Conservation (phyloP, 73 alveolate species). For the Stentor coeruleus region DNA sequence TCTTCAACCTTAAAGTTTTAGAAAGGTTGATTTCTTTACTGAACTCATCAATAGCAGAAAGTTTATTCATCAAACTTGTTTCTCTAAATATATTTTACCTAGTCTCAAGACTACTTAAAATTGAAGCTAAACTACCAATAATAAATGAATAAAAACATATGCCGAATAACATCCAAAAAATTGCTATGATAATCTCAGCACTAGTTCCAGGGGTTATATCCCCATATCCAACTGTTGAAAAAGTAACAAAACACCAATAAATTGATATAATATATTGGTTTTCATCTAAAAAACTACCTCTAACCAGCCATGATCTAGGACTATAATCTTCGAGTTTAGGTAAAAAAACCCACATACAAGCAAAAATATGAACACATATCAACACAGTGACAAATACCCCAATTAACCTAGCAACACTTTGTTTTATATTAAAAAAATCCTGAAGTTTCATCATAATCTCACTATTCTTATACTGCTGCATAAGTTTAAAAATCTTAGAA, state of each 20-base stretch:
- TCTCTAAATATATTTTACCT: slow-evolving; percentile 35
- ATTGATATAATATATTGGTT: slow-evolving; percentile 49
- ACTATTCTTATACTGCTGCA: slow-evolving; percentile 32
- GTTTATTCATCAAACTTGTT: slow-evolving; percentile 44
- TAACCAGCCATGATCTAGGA: slow-evolving; percentile 77
- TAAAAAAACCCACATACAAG: slow-evolving; percentile 71
- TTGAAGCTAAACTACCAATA: slow-evolving; percentile 67
- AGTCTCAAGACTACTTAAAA: slow-evolving; percentile 62
- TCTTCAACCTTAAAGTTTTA: slow-evolving; percentile 30
- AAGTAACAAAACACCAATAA: slow-evolving; percentile 59
- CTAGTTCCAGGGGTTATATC: slow-evolving; percentile 47
- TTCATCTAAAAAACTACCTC: slow-evolving; percentile 41
- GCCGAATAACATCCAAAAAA: slow-evolving; percentile 60
- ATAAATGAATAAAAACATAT: slow-evolving; percentile 67
- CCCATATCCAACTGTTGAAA: slow-evolving; percentile 75
- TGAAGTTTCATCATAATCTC: slow-evolving; percentile 28
- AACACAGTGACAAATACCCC: slow-evolving; percentile 35
- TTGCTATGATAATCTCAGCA: slow-evolving; percentile 39
- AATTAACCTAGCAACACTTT: slow-evolving; percentile 54
- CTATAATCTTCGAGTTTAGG: slow-evolving; percentile 68
- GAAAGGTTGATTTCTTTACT: slow-evolving; percentile 63
- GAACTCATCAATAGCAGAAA: slow-evolving; percentile 58
- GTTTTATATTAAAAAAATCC: slow-evolving; percentile 45
- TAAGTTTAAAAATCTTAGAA: slow-evolving; percentile 42
- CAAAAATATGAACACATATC: slow-evolving; percentile 62